These are phyloP conservation scores for Apiotrichum akiyoshidainum DNA, from an alignment of 1,284 basidiomycete genomes.

Conservation along the genomic window DNA sequence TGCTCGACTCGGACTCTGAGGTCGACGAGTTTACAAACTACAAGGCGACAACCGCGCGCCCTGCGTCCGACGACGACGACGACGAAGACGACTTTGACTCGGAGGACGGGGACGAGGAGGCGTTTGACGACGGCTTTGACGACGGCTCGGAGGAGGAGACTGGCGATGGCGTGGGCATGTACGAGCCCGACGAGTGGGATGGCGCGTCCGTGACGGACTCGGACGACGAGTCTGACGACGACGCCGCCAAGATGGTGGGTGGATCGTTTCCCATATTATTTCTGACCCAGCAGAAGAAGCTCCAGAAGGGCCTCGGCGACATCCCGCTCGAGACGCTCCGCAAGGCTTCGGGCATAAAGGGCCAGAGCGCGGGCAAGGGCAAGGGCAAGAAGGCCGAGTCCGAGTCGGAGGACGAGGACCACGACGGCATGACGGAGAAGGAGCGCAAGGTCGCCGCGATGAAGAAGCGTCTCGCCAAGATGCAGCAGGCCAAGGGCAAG, in stretches of 20 bases:
- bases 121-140: slow-evolving; percentile 56
- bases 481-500: slow-evolving; percentile 45
- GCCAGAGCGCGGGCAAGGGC: too few species aligned
- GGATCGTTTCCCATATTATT: not conserved
- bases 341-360: slow-evolving; percentile 15
- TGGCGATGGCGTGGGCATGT: slow-evolving; percentile 39
- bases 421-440: slow-evolving; percentile 1
- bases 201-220: slow-evolving; percentile 37
- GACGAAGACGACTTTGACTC: too few species aligned
- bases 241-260: slow-evolving; percentile 26
- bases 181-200: slow-evolving; percentile 47
- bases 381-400: slow-evolving; percentile 15
- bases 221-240: slow-evolving; percentile 15
- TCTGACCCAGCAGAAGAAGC: slow-evolving; percentile 10
- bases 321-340: slow-evolving; percentile 53
- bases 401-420: slow-evolving; percentile 8
- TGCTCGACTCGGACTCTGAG: slow-evolving; percentile 44
- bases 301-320: slow-evolving; percentile 16
- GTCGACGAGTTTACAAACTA: slow-evolving; percentile 42
- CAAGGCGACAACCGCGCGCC: slow-evolving; percentile 7
- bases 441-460: slow-evolving; percentile 30
- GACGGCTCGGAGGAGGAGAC: slow-evolving; percentile 56
- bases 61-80: slow-evolving; percentile 53
- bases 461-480: slow-evolving; percentile 39
- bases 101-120: slow-evolving; percentile 29